These are phyloP conservation scores for Polytolypa hystricis DNA, from an alignment of 2,329 filamentous ascomycete genomes.

Conservation along the genomic window DNA sequence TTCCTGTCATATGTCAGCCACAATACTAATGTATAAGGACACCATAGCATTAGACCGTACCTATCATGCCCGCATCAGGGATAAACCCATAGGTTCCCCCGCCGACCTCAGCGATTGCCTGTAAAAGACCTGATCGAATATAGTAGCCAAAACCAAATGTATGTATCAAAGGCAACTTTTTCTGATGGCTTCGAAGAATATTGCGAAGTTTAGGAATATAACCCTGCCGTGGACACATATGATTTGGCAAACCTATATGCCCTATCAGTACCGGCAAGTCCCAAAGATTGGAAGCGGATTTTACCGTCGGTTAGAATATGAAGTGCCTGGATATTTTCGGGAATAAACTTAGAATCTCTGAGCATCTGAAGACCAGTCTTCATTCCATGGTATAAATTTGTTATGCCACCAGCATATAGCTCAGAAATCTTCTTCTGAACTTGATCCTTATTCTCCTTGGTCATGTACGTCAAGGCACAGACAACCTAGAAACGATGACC, in stretches of 20 bases:
- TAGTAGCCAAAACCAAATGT: constrained; percentile 46
- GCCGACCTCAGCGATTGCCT: constrained; percentile 48
- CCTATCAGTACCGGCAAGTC: background rate
- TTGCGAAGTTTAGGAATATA: constrained; percentile 44
- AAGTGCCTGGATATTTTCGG: constrained; percentile 22
- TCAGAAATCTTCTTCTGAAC: constrained; percentile 33
- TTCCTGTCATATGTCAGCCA: constrained; percentile 23
- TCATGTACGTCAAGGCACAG: constrained; percentile 41
- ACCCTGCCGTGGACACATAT: constrained; percentile 42
- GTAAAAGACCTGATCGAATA: constrained; percentile 43
- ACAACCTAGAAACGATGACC: constrained; percentile 19
- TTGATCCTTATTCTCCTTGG: constrained; percentile 32
- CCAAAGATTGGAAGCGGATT: background rate
- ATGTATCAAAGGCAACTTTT: constrained; percentile 33
- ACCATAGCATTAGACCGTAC: constrained; percentile 8
- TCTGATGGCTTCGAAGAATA: constrained; percentile 26
- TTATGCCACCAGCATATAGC: constrained; percentile 31
- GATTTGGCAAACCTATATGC: constrained; percentile 34
- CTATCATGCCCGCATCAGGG: constrained; percentile 50
- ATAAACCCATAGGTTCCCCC: constrained; percentile 52
- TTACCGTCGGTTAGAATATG: constrained; percentile 24
- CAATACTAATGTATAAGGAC: background rate
- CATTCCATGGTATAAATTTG: constrained; percentile 51
- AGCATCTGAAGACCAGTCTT: constrained; percentile 42
- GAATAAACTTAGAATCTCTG: constrained; percentile 13